Base-by-base conservation (phyloP, 2,329 filamentous ascomycete genomes). In the Fusarium poae region DNA sequence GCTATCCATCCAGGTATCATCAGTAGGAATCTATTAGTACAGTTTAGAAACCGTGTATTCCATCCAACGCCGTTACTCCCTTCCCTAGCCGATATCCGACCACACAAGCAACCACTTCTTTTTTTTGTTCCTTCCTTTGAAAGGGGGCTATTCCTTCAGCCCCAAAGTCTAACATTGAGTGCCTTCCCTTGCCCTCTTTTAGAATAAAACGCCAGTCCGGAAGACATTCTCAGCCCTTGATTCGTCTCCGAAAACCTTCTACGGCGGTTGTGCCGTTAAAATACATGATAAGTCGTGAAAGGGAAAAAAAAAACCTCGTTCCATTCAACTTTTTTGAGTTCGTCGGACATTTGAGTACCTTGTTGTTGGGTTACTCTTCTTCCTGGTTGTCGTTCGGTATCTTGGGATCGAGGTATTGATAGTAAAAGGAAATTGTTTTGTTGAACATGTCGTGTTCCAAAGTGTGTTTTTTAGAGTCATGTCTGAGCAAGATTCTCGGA, bases 211-310 rank as follows among this genome's bases (percentile, higher is more conserved):
- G 68, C 71, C 72, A 68, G 49, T 57, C 52, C 46, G 65, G 79
- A 83, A 84, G 83, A 84, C 82, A 72, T 60, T 78, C 79, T 86
- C 85, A 87, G 85, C 85, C 82, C 85, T 87, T 87, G 85, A 86
- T 82, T 62, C 73, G 79, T 81, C 82, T 79, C 79, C 77, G 48
- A 57, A 68, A 71, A 53, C 67, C 73, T 70, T 51, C 48, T 76
- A 67, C 77, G 70, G 61, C 58, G 29, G 32, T 64, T 55, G 30
- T 64, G 58, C 73, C 63, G 52, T 64, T 43, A 74, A 74, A 75
- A 75, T 74, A 70, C 72, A 74, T 63, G 62, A 49, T 63, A 60
- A 62, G 58, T 59, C 62, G 39, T 73, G 54, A 58, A 67, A 64
- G 35, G 32, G 27, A 60, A 29, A 46, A 59, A 40, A 40, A 49